These are phyloP conservation scores for Meyerozyma carpophila DNA, from an alignment of 1,139 yeast genomes.

Conservation along the genomic window DNA sequence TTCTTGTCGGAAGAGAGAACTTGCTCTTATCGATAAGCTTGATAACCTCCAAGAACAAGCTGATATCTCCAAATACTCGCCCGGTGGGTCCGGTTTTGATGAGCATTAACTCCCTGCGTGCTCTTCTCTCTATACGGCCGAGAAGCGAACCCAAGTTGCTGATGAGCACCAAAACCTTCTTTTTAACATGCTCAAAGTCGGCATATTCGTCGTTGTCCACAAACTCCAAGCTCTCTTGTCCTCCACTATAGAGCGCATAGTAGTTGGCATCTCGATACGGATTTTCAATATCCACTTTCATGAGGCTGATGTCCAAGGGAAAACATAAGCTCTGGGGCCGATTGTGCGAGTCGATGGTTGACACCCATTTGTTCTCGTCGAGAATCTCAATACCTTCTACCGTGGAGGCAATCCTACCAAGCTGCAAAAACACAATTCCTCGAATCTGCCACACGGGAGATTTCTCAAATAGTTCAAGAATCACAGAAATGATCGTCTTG, in stretches of 20 bases:
- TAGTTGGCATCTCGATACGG: slow-evolving; percentile 30
- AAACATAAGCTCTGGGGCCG: slow-evolving; percentile 53
- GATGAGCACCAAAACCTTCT: slow-evolving; percentile 42
- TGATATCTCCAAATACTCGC: slow-evolving; percentile 48
- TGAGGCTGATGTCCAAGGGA: slow-evolving; percentile 28
- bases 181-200: slow-evolving; percentile 23
- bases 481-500: slow-evolving; percentile 48
- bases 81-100: slow-evolving; percentile 45
- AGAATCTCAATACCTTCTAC: slow-evolving; percentile 80
- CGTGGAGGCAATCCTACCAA: slow-evolving; percentile 72
- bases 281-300: slow-evolving; percentile 19
- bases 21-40: slow-evolving; percentile 61
- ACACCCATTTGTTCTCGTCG: slow-evolving; percentile 76
- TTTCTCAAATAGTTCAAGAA: slow-evolving; percentile 32
- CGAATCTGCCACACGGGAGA: slow-evolving; percentile 61
- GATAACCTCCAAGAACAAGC: slow-evolving; percentile 56
- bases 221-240: background rate
- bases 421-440: slow-evolving; percentile 71
- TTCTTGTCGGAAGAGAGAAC: slow-evolving; percentile 50
- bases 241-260: slow-evolving; percentile 20
- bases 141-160: slow-evolving; percentile 58
- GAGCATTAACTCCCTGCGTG: slow-evolving; percentile 57
- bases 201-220: slow-evolving; percentile 14
- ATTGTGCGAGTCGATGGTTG: slow-evolving; percentile 49
- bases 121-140: slow-evolving; percentile 61